These are phyloP conservation scores for Suillus brevipes DNA, from an alignment of 768 basidiomycete genomes.

Conservation along the genomic window DNA sequence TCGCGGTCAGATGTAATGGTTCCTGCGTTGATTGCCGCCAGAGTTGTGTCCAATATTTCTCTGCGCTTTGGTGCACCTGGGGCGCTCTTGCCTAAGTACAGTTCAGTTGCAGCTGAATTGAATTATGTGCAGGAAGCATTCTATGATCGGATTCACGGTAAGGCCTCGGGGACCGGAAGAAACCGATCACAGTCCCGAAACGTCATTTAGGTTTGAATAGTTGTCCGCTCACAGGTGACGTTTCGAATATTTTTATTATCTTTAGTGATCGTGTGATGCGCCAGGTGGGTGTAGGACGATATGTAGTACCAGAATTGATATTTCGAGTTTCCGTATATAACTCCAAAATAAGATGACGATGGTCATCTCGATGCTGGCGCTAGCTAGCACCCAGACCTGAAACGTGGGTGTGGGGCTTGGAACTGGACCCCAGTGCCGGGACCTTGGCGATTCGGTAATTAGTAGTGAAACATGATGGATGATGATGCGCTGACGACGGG, in stretches of 20 bases:
- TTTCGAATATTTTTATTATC: neutral
- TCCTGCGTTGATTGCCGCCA: slow-evolving; percentile 49
- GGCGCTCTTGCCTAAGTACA: neutral
- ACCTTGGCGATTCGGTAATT: neutral
- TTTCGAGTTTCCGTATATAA: neutral
- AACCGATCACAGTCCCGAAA: neutral
- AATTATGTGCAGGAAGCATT: neutral
- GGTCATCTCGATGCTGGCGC: neutral
- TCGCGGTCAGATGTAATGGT: slow-evolving; percentile 38
- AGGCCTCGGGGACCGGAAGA: neutral
- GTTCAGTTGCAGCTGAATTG: neutral
- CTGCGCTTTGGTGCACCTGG: neutral
- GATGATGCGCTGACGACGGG: neutral
- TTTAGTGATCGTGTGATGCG: neutral
- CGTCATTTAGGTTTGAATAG: neutral
- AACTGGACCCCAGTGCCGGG: neutral
- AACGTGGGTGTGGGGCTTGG: neutral
- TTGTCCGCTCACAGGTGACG: neutral
- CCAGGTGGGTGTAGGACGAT: neutral
- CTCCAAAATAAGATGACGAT: neutral
- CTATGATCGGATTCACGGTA: too few relatives aligned
- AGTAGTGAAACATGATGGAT: neutral
- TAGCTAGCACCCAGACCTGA: neutral
- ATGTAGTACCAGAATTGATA: neutral
- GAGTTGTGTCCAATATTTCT: slow-evolving; percentile 51